Evolutionary conservation across 2,329 filamentous ascomycete genomes (phyloP).

Genomic region (Myriangium duriaei): DNA sequence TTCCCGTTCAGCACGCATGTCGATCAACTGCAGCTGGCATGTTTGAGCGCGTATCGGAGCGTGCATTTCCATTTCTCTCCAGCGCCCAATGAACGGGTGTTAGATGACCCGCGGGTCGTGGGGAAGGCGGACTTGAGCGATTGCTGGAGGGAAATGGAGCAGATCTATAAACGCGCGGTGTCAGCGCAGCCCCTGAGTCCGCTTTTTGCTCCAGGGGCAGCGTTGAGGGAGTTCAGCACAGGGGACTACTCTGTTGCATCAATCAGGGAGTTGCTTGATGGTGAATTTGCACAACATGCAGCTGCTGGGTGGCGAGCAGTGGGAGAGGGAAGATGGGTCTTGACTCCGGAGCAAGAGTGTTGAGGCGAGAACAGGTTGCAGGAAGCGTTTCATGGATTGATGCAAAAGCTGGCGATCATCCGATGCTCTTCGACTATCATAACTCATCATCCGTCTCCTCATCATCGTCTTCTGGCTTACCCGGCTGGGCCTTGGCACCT

Average conservation of each 20-base stretch:
- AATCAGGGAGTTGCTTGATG: constrained; percentile 3
- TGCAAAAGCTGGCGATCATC: too few species aligned
- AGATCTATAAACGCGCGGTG: constrained; percentile 7
- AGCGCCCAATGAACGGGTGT: constrained; percentile 25
- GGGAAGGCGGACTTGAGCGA: constrained; percentile 31
- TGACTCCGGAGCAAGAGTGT: too few species aligned
- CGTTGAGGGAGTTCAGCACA: constrained; percentile 1
- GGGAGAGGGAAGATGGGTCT: constrained; percentile 1
- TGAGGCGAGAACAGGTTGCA: too few species aligned
- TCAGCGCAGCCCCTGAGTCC: not conserved
- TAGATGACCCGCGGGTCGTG: constrained; percentile 26
- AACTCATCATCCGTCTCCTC: not conserved
- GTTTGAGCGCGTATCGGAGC: constrained; percentile 1
- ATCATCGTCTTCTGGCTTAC: not conserved
- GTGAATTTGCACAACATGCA: not conserved
- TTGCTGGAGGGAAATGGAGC: constrained; percentile 23
- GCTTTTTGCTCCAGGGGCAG: not conserved
- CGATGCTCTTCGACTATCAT: too few species aligned
- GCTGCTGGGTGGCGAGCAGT: not conserved
- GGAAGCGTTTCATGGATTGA: too few species aligned
- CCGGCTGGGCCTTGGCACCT: not conserved
- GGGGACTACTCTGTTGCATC: constrained; percentile 7
- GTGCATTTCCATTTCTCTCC: constrained; percentile 32
- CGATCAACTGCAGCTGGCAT: constrained; percentile 15
- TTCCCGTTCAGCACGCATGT: constrained; percentile 56